Base-by-base conservation (phyloP, 768 basidiomycete species). In the Suillus fuscotomentosus region DNA sequence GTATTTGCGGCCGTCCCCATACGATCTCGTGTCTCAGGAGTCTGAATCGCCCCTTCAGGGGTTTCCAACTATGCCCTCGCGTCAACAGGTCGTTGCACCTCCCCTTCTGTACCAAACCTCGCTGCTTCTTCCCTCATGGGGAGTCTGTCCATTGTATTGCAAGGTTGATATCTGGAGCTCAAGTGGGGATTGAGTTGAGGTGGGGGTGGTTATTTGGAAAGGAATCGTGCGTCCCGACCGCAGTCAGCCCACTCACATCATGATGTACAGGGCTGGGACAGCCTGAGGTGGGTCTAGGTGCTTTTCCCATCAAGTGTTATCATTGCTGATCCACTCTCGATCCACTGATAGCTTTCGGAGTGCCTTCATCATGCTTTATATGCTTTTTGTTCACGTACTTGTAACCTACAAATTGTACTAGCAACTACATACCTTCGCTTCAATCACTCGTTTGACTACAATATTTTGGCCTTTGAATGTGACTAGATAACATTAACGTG, bases 201-300 rank as follows among this genome's bases (percentile, higher is more conserved):
- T 15, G 56, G 15, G 14, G 7, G 22, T 57, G 15, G 15, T 24
- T 41, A 27, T 39, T 17, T 41, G 24, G 17, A 10, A 15, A 57
- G 39, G 39, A 10, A 41, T 57, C 56, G 9, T 41, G 56, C 24
- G 15, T 41, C 39, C 67, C 39, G 70, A 62, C 61, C 66, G 72
- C 15, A 62, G 68, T 31, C 31, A 31, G 31, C 31, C 31, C 31
- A 31, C 31, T 31, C 31, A 31, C 31, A 31, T 31, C 31, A 31
- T 31, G 31, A 31, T 31, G 31, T 5, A 31, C 31, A 31, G 31
- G 31, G 31, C 31, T 31, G 31, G 4, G 31, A 3, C 31, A 31
- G 2, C 24, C 24, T 24, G n/a, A n/a, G 5, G 5, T 31, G 31
- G 31, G 5, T 31, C 0, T 31, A 1, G 6, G 31, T 31, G 31